These are phyloP conservation scores for Geranium rotundifolium DNA, from an alignment of 345 rosid species.

Conservation along the genomic window DNA sequence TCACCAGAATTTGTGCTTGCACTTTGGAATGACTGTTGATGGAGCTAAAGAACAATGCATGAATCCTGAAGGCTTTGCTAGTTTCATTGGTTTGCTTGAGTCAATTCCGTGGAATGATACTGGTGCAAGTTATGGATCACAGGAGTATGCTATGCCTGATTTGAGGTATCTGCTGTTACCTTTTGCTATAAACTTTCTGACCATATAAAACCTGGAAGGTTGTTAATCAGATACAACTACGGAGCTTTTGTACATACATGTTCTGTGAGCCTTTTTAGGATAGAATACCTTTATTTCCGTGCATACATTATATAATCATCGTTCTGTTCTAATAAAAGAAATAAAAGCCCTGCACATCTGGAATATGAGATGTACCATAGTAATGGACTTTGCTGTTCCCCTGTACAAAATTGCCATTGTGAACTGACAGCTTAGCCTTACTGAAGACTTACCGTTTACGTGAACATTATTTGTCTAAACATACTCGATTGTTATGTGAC, in stretches of 20 bases:
- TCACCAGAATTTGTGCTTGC: conserved; percentile 44
- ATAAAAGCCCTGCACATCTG: too few relatives aligned
- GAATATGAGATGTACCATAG: too few relatives aligned
- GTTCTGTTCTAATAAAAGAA: too few relatives aligned
- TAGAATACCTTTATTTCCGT: neutral
- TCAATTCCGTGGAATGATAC: conserved; percentile 65
- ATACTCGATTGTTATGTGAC: too few relatives aligned
- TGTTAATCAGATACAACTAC: neutral
- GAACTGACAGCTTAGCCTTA: neutral
- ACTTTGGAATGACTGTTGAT: conserved; percentile 36
- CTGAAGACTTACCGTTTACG: too few relatives aligned
- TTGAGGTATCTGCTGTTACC: conserved; percentile 36
- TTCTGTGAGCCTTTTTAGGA: neutral
- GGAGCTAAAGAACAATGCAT: conserved; percentile 58
- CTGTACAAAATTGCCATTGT: neutral
- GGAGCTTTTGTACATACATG: neutral
- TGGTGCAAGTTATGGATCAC: conserved; percentile 50
- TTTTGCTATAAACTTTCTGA: neutral
- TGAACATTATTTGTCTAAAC: too few relatives aligned
- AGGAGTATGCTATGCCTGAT: conserved; percentile 42
- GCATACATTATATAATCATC: too few relatives aligned
- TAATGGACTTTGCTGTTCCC: too few relatives aligned
- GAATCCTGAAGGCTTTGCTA: conserved; percentile 60
- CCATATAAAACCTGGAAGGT: neutral
- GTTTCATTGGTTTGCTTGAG: conserved; percentile 73